Evolutionary conservation across 2,329 filamentous ascomycete genomes (phyloP), one percentile per base, ranked within the genome.

Genomic region (Cladosporium velox): DNA sequence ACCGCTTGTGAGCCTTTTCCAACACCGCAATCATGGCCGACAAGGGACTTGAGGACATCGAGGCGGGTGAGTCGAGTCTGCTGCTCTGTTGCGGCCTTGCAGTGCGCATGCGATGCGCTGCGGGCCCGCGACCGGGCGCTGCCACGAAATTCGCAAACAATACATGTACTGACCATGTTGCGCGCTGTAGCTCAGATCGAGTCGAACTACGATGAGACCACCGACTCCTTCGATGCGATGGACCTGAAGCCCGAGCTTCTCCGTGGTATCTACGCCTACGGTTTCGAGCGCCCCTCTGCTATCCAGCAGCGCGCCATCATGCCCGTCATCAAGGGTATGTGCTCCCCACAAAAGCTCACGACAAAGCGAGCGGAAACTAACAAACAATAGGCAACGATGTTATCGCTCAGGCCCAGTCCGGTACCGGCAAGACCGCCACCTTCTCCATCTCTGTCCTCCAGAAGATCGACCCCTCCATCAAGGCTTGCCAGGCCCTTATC

Each of bases 271-370:
- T 99, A 98, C 83, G 95, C 95, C 81, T 99, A 99, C 83, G 95
- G 95, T 91, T 99, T 99, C 86, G 95, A 99, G 89, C 93, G 95
- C 75, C 95, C 95, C 71, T 99, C 95, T 85, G 94, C 95, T 81
- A 99, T 99, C 77, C 95, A 99, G 91, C 93, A 97, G 90, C 94
- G 96, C 80, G 95, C 95, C 77, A 99, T 99, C 84, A 96, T 98
- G 91, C 96, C 95, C 79, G 95, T 99, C 80, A 98, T 99, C 87
- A 97, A 98, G 28, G 34, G 34, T 35, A 85, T 81, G 90, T 81
- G 64, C 28, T 30, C 26, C 26, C 30, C 38, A 28, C 35, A 32
- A 28, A 49, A 28, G 11, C 65, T 64, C 52, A 52, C 35, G 18
- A 49, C 30, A 30, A 54, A 63, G 47, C 18, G 34, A 57, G 44